phyloP scores from a whole-genome alignment of 805 yeast species.

The Yamadazyma tumulicola region DNA sequence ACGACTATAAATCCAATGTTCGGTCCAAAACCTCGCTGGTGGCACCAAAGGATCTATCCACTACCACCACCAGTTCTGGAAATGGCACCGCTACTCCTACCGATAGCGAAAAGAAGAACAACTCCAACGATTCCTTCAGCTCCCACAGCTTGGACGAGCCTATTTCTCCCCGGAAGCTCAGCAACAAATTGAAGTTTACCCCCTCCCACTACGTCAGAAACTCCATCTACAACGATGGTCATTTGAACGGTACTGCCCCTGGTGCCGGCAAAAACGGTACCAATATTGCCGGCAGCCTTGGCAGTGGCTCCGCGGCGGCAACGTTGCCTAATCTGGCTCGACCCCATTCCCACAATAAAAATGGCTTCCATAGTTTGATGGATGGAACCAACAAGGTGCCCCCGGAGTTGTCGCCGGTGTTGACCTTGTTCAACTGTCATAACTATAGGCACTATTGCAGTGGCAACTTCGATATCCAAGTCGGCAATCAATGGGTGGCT shows the following conservation, averaged over 20 bases:
- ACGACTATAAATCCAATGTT: no score
- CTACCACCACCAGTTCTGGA: slow-evolving; percentile 5
- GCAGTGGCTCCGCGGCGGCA: no score
- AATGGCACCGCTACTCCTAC: not conserved
- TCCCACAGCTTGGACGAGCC: not conserved
- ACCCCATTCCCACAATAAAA: slow-evolving; percentile 6
- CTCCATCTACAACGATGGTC: slow-evolving; percentile 19
- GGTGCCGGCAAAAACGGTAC: slow-evolving; percentile 1
- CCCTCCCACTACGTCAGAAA: slow-evolving; percentile 34
- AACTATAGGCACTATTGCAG: slow-evolving; percentile 60
- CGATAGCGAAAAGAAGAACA: not conserved
- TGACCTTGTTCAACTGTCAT: slow-evolving; percentile 69
- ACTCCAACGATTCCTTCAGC: not conserved
- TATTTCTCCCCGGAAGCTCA: slow-evolving; percentile 17
- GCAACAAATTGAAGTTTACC: slow-evolving; percentile 28
- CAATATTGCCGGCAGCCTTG: slow-evolving; percentile 7
- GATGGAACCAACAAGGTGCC: slow-evolving; percentile 33
- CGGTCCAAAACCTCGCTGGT: no score
- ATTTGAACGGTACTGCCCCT: slow-evolving; percentile 1
- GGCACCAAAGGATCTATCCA: no score
- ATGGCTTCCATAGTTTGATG: slow-evolving; percentile 7
- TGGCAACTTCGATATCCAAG: slow-evolving; percentile 36
- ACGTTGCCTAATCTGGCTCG: no score
- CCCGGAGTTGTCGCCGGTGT: slow-evolving; percentile 66
- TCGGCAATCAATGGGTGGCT: slow-evolving; percentile 26